These are phyloP conservation scores for Pseudonitzschia pungens DNA, from an alignment of 108 stramenopile species.

Conservation along the genomic window DNA sequence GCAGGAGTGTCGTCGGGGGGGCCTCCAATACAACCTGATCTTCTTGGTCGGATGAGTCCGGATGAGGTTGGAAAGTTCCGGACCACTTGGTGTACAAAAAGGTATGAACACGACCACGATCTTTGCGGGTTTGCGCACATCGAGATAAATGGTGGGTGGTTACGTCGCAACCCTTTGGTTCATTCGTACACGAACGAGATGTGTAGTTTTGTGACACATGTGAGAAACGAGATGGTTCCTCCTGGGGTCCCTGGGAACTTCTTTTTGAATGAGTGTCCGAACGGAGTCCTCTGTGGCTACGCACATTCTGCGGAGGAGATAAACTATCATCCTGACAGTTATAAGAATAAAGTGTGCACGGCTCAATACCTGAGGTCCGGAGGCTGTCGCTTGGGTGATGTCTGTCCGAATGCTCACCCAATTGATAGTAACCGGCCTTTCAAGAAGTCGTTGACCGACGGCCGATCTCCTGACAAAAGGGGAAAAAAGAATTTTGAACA, in stretches of 20 bases:
- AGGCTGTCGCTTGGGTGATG: conserved; percentile 61
- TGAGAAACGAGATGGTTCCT: conserved; percentile 32
- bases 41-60: conserved; percentile 56
- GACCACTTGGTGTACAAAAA: conserved; percentile 85
- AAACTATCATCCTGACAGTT: conserved; percentile 66
- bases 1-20: conserved; percentile 19
- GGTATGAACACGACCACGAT: conserved; percentile 85
- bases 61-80: conserved; percentile 69
- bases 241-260: conserved; percentile 41
- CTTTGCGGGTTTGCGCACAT: conserved; percentile 84
- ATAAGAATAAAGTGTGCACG: conserved; percentile 64
- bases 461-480: conserved; percentile 25
- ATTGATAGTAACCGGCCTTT: conserved; percentile 26
- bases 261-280: conserved; percentile 60
- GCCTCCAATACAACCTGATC: conserved; percentile 27
- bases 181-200: conserved; percentile 59
- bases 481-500: conserved; percentile 46
- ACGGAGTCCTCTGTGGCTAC: conserved; percentile 54
- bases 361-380: conserved; percentile 21
- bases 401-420: conserved; percentile 72
- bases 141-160: conserved; percentile 80
- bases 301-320: conserved; percentile 87
- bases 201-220: conserved; percentile 54
- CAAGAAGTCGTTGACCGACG: conserved; percentile 23
- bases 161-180: conserved; percentile 68